Conservation (phyloP, 345 rosid genomes). For the Ceriops zippeliana region DNA sequence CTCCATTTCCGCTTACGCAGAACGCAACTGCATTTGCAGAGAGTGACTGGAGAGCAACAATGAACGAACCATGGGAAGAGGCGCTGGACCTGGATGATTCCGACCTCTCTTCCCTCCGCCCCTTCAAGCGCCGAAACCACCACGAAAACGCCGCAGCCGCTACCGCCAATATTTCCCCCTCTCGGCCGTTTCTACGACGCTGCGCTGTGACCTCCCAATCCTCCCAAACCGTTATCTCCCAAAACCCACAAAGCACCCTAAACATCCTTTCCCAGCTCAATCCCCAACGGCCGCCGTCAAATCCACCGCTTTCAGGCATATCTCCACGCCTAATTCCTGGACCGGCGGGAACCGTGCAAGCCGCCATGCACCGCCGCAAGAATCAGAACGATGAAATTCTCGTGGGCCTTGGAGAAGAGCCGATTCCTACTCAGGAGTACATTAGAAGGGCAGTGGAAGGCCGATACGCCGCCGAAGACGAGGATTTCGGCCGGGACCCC, state of each 20-base stretch:
- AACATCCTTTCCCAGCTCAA: no score
- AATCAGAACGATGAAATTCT: not conserved
- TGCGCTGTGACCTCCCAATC: not conserved
- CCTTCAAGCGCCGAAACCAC: not conserved
- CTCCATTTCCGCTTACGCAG: not conserved
- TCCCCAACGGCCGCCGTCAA: no score
- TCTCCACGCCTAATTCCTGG: not conserved
- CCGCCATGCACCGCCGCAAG: not conserved
- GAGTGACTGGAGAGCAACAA: not conserved
- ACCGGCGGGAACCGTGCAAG: slow-evolving; percentile 1
- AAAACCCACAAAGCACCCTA: not conserved
- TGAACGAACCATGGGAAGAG: not conserved
- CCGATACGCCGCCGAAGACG: not conserved
- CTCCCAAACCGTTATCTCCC: not conserved
- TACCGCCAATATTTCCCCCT: not conserved
- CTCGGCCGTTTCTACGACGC: not conserved
- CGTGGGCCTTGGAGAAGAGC: not conserved
- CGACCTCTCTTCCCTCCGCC: not conserved
- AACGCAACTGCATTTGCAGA: not conserved
- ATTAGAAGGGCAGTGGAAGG: not conserved
- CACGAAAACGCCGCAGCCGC: not conserved
- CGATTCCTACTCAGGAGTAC: slow-evolving; percentile 4
- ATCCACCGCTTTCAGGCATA: no score
- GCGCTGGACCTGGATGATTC: not conserved
- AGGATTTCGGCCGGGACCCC: not conserved